A percentile compares a stretch with the other conserved stretches of the same genome.
Evolutionary conservation across 2,329 filamentous ascomycete species (phyloP).

Genomic region (Paecilomyces sp.): DNA sequence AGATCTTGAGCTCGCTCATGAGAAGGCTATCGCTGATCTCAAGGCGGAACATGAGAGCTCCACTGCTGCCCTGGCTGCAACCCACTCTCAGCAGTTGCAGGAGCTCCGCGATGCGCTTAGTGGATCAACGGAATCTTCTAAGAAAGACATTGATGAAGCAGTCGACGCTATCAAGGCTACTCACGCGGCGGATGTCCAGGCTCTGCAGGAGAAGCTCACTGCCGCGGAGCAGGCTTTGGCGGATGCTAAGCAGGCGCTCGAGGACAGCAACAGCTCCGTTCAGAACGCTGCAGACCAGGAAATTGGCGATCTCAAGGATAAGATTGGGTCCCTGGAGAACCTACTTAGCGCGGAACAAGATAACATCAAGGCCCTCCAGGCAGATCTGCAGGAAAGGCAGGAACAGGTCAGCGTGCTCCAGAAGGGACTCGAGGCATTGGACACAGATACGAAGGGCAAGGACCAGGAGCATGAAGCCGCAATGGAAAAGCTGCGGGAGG

Average conservation of each 20-base stretch:
- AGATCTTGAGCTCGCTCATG: constrained; percentile 21
- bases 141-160: constrained; percentile 23
- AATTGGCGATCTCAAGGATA: constrained; percentile 28
- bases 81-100: constrained; percentile 28
- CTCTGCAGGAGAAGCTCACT: constrained; percentile 26
- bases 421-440: constrained; percentile 27
- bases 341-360: constrained; percentile 22
- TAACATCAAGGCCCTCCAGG: constrained; percentile 27
- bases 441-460: constrained; percentile 30
- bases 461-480: constrained; percentile 26
- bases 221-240: constrained; percentile 25
- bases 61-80: constrained; percentile 14
- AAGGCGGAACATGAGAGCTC: constrained; percentile 21
- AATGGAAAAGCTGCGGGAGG: constrained; percentile 25
- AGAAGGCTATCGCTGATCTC: constrained; percentile 19
- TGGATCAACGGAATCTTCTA: constrained; percentile 19
- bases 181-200: constrained; percentile 25
- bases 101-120: constrained; percentile 27
- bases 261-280: constrained; percentile 25
- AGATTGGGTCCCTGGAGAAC: constrained; percentile 24
- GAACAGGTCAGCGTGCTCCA: constrained; percentile 30
- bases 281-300: constrained; percentile 27
- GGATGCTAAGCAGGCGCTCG: constrained; percentile 25
- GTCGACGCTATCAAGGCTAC: constrained; percentile 21
- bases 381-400: constrained; percentile 27